Evolutionary conservation across 2,329 filamentous ascomycete genomes (phyloP).

Genomic region (Sclerotinia subarctica): DNA sequence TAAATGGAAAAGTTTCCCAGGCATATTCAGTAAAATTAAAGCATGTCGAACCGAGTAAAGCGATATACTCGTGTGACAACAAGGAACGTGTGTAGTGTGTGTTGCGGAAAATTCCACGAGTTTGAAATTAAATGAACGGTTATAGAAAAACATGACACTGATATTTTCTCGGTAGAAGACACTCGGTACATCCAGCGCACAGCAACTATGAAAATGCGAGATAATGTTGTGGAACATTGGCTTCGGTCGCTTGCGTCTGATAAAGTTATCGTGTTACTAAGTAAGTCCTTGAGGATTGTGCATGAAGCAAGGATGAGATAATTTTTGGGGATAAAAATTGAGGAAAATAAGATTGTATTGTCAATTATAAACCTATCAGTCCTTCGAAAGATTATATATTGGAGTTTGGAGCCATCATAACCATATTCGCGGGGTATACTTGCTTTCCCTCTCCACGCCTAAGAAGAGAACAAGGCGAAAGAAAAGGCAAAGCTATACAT

Average conservation of each 20-base stretch:
- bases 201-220: not conserved
- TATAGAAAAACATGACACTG: not conserved
- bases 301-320: not conserved
- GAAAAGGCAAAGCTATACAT: not conserved
- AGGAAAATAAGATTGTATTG: too few species aligned
- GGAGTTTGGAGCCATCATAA: too few species aligned
- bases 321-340: not conserved
- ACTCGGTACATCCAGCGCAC: too few species aligned
- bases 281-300: not conserved
- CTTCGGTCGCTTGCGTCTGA: not conserved
- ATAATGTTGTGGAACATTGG: not conserved
- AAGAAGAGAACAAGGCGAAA: too few species aligned
- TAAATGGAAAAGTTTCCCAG: not conserved
- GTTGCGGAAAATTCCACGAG: not conserved
- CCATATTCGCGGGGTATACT: not conserved
- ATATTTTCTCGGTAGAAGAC: not conserved
- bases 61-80: not conserved
- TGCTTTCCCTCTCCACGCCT: not conserved
- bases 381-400: too few species aligned
- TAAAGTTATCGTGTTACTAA: not conserved
- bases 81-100: not conserved
- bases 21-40: not conserved
- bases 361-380: too few species aligned
- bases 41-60: not conserved
- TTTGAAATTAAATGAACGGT: not conserved